Evolutionary conservation across 1,139 yeast genomes (phyloP).

Genomic region (Martiniozyma asiatica): DNA sequence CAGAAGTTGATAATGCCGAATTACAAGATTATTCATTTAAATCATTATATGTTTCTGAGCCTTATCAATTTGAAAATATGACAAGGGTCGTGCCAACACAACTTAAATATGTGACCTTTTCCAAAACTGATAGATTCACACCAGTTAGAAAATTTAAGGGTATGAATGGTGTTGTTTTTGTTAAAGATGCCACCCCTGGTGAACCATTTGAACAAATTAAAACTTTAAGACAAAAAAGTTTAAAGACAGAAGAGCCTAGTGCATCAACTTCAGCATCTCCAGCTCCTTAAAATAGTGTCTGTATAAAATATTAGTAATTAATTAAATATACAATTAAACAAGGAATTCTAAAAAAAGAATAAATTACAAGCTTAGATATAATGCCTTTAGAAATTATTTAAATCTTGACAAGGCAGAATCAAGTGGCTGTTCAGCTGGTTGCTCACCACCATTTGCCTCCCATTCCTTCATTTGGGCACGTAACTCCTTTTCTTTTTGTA

Average conservation of each 20-base stretch:
- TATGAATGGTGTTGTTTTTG: conserved; percentile 69
- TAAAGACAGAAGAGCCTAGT: conserved; percentile 69
- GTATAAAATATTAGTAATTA: too few species aligned
- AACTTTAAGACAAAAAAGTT: conserved; percentile 74
- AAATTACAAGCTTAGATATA: too few species aligned
- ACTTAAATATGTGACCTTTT: conserved; percentile 68
- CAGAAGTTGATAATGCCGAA: conserved; percentile 12
- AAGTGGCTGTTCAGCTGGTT: conserved; percentile 24
- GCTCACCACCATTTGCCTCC: conserved; percentile 36
- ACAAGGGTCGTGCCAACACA: conserved; percentile 90
- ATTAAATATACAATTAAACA: too few species aligned
- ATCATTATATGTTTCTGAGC: conserved; percentile 32
- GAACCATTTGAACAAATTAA: conserved; percentile 60
- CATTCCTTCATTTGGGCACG: conserved; percentile 44
- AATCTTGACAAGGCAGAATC: conserved; percentile 52
- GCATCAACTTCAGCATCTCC: conserved; percentile 54
- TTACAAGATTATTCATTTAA: conserved; percentile 14
- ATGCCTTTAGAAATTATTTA: conserved; percentile 12
- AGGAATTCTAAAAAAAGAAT: too few species aligned
- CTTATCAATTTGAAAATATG: conserved; percentile 64
- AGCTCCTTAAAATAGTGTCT: too few species aligned
- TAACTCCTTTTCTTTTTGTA: conserved; percentile 60
- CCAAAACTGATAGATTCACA: conserved; percentile 61
- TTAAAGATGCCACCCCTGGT: conserved; percentile 58
- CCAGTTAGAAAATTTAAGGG: conserved; percentile 80